phyloP scores from a whole-genome alignment of 2,329 filamentous ascomycete genomes.

The Trichophyton mentagrophytes region DNA sequence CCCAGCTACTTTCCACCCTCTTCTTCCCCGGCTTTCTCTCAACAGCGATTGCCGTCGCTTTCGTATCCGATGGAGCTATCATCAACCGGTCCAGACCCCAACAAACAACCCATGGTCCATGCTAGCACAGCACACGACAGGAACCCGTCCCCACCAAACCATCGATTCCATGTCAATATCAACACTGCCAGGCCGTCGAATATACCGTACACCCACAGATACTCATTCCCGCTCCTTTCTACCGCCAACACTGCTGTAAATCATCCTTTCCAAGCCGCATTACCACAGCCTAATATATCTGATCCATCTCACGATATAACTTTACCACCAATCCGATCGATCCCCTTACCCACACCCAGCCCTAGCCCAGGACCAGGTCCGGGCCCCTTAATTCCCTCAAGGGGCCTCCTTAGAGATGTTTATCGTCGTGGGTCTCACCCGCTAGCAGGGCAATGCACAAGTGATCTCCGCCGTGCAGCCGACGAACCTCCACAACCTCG shows the following conservation, averaged over 20 bases:
- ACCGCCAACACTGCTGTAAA: constrained; percentile 49
- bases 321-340: constrained; percentile 6
- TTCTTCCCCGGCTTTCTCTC: constrained; percentile 2
- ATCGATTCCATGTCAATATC: constrained; percentile 41
- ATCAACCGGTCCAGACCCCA: constrained; percentile 3
- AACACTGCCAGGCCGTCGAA: constrained; percentile 54
- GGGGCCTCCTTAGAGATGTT: background rate
- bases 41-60: constrained; percentile 3
- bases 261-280: background rate
- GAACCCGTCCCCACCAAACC: background rate
- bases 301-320: constrained; percentile 15
- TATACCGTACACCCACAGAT: constrained; percentile 58
- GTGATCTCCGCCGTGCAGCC: constrained; percentile 7
- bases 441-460: background rate
- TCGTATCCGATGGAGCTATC: constrained; percentile 6
- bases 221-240: constrained; percentile 60
- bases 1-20: constrained; percentile 7
- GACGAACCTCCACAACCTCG: constrained; percentile 4
- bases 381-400: background rate
- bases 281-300: background rate
- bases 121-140: background rate
- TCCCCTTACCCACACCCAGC: constrained; percentile 17
- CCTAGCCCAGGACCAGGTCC: constrained; percentile 12
- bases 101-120: background rate
- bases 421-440: background rate